phyloP scores from a whole-genome alignment of 345 rosid species.

The Eucalyptus urophylla region DNA sequence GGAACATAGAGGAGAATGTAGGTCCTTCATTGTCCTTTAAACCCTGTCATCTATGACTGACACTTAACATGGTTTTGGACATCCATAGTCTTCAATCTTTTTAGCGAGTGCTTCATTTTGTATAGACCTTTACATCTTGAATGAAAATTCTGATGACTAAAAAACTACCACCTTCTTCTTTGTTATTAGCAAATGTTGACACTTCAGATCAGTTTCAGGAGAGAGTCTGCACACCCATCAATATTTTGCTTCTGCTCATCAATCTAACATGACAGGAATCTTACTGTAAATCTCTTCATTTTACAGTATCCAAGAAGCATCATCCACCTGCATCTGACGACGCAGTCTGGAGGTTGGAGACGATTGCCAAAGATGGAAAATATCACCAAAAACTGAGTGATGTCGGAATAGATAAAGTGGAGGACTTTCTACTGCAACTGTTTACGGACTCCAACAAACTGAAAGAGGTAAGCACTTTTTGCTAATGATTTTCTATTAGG shows the following conservation, averaged over 20 bases:
- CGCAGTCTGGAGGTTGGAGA: constrained; percentile 91
- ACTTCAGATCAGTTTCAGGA: no score
- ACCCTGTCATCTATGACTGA: neutral
- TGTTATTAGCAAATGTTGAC: no score
- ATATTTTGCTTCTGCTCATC: no score
- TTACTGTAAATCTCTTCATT: constrained; percentile 12
- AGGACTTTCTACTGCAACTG: constrained; percentile 62
- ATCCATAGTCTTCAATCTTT: neutral
- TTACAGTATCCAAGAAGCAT: constrained; percentile 71
- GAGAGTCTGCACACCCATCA: no score
- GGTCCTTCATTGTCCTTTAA: neutral
- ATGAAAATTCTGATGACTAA: neutral
- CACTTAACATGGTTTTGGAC: neutral
- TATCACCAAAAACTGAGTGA: constrained; percentile 20
- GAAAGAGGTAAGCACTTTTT: neutral
- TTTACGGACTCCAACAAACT: constrained; percentile 30
- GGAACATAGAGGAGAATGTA: neutral
- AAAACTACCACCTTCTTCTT: no score
- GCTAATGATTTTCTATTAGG: neutral
- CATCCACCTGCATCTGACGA: constrained; percentile 74
- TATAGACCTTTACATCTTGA: neutral
- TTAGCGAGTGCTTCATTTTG: neutral
- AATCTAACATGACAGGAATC: neutral
- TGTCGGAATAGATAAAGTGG: constrained; percentile 44
- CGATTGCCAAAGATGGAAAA: constrained; percentile 77